Conservation (phyloP, 441 rosid genomes). For the Gossypium gossypioides region DNA sequence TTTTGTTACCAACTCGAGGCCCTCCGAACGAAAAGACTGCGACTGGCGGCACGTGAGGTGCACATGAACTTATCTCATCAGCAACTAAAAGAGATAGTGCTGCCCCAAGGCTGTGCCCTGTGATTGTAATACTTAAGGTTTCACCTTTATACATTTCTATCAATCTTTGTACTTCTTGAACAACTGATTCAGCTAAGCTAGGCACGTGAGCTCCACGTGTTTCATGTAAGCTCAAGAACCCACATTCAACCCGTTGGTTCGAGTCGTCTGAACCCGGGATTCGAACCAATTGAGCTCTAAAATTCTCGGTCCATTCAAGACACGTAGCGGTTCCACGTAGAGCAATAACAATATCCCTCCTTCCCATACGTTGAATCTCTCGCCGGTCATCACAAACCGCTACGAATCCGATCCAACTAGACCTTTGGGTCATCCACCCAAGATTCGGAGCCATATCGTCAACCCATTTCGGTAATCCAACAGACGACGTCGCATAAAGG, state of each 20-base stretch:
- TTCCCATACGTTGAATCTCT: constrained; percentile 70
- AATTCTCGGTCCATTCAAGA: constrained; percentile 65
- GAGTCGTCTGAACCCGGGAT: constrained; percentile 21
- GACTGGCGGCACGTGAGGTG: constrained; percentile 27
- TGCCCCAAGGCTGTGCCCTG: constrained; percentile 67
- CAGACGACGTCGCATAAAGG: constrained; percentile 60
- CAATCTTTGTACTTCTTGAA: constrained; percentile 34
- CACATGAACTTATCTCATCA: constrained; percentile 33
- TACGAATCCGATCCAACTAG: constrained; percentile 67
- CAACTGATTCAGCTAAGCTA: constrained; percentile 43
- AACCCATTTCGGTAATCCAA: constrained; percentile 55
- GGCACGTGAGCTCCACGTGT: constrained; percentile 39
- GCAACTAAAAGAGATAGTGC: constrained; percentile 54
- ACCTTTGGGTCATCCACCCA: constrained; percentile 62
- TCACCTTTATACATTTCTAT: constrained; percentile 44
- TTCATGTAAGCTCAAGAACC: constrained; percentile 45
- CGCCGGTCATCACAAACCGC: constrained; percentile 56
- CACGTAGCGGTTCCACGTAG: constrained; percentile 69
- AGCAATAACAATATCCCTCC: constrained; percentile 63
- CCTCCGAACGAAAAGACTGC: constrained; percentile 64
- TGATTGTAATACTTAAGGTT: constrained; percentile 52
- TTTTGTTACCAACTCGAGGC: constrained; percentile 52
- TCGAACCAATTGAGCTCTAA: constrained; percentile 34
- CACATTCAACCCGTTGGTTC: constrained; percentile 43
- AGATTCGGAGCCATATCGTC: constrained; percentile 64